Evolutionary conservation across 2,329 filamentous ascomycete genomes (phyloP).

Genomic region (Camillea tinctor): DNA sequence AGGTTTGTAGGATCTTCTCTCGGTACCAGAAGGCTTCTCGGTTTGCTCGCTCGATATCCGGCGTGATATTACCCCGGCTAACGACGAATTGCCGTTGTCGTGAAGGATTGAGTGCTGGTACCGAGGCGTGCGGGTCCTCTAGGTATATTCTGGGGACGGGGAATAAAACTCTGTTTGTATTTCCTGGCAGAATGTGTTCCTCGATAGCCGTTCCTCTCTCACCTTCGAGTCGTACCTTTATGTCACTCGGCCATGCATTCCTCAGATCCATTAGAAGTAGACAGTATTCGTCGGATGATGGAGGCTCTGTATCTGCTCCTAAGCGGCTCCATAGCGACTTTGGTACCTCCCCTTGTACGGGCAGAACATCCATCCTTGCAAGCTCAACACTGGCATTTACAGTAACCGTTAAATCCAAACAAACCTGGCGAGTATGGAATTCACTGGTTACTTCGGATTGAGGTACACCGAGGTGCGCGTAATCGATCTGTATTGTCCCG

Average conservation of each 20-base stretch:
- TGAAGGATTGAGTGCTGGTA: constrained; percentile 77
- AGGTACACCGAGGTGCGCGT: constrained; percentile 73
- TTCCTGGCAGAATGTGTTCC: constrained; percentile 62
- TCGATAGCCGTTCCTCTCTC: constrained; percentile 49
- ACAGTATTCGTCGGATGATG: constrained; percentile 64
- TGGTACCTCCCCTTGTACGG: constrained; percentile 68
- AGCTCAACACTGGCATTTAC: constrained; percentile 91
- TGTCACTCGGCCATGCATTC: constrained; percentile 84
- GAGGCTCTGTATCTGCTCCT: constrained; percentile 34
- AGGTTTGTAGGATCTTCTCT: constrained; percentile 70
- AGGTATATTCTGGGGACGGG: constrained; percentile 75
- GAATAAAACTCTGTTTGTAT: constrained; percentile 72
- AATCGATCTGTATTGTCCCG: constrained; percentile 80
- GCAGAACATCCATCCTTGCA: constrained; percentile 73
- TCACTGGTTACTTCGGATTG: constrained; percentile 65
- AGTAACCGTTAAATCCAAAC: constrained; percentile 78
- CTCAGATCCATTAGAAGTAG: constrained; percentile 79
- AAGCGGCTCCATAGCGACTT: constrained; percentile 54
- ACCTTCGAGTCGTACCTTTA: constrained; percentile 63
- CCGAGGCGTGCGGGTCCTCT: constrained; percentile 71
- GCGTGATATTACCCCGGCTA: constrained; percentile 73
- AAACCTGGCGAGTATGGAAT: constrained; percentile 83
- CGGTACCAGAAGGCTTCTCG: constrained; percentile 91
- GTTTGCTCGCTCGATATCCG: constrained; percentile 73
- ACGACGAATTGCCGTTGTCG: constrained; percentile 93